These are phyloP conservation scores for Jaapia argillacea DNA, from an alignment of 768 basidiomycete genomes.

Conservation along the genomic window DNA sequence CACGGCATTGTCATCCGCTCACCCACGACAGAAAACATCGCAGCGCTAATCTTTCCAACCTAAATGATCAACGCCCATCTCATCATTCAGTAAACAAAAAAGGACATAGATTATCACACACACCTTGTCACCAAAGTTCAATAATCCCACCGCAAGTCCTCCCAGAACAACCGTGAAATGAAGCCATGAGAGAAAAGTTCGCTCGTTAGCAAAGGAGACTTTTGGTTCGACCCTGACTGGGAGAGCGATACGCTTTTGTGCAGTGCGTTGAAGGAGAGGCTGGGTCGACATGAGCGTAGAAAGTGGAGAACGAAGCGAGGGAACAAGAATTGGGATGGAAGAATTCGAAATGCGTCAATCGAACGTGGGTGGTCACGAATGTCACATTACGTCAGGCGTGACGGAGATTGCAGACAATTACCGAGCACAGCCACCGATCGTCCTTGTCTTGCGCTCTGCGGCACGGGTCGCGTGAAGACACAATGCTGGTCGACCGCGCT, in stretches of 20 bases:
- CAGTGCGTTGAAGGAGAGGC: constrained; percentile 91
- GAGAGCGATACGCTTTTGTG: constrained; percentile 89
- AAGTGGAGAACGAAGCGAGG: constrained; percentile 1
- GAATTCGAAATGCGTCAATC: neutral
- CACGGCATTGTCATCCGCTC: constrained; percentile 18
- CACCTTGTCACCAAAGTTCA: constrained; percentile 97
- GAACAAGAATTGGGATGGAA: neutral
- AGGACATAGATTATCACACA: constrained; percentile 8
- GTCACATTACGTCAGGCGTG: no score
- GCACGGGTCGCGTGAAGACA: no score
- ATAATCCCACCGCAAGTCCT: constrained; percentile 87
- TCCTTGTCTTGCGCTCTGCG: no score
- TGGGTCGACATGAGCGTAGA: constrained; percentile 81
- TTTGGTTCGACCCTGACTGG: constrained; percentile 93
- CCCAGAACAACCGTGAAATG: constrained; percentile 98
- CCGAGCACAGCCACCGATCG: no score
- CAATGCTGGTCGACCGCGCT: no score
- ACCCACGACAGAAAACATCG: constrained; percentile 95
- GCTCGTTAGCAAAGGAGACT: constrained; percentile 90
- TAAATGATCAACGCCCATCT: constrained; percentile 15
- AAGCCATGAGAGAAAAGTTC: constrained; percentile 96
- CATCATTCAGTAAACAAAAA: neutral
- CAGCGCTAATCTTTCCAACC: constrained; percentile 94
- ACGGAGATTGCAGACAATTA: no score
- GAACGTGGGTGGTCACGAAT: neutral